These are phyloP conservation scores for Kwoniella sp. DNA, from an alignment of 768 basidiomycete species.

Conservation along the genomic window DNA sequence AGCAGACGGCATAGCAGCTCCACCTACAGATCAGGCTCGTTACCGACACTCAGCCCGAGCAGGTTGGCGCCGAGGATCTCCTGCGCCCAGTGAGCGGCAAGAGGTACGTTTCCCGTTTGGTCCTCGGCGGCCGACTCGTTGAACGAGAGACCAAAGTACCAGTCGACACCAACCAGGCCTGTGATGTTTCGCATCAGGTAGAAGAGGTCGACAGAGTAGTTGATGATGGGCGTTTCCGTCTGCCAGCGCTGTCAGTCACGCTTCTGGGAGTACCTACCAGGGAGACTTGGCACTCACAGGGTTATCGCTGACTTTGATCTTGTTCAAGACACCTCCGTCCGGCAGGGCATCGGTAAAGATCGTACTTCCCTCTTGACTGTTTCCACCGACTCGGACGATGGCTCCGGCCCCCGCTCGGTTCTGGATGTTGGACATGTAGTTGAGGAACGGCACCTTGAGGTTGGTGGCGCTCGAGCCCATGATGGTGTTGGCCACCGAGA, in stretches of 20 bases:
- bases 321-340: constrained; percentile 57
- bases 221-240: constrained; percentile 47
- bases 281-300: no score
- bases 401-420: constrained; percentile 61
- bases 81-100: constrained; percentile 59
- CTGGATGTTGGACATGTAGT: constrained; percentile 68
- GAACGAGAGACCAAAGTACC: constrained; percentile 60
- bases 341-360: constrained; percentile 55
- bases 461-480: constrained; percentile 49
- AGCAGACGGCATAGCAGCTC: neutral
- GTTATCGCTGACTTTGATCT: constrained; percentile 46
- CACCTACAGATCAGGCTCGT: constrained; percentile 69
- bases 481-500: constrained; percentile 66
- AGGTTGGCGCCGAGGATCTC: constrained; percentile 62
- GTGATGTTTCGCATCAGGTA: constrained; percentile 64
- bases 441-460: constrained; percentile 68
- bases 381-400: constrained; percentile 69
- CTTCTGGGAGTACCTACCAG: neutral
- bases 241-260: neutral
- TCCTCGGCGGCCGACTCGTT: constrained; percentile 57
- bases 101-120: constrained; percentile 54
- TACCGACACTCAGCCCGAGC: constrained; percentile 67
- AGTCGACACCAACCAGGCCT: constrained; percentile 59
- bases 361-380: constrained; percentile 67
- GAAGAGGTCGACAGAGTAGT: constrained; percentile 46